Percentiles rank a stretch among this genome's conserved stretches.
Conservation (phyloP, 2,329 filamentous ascomycete species). For the Macroventuria anomochaeta region DNA sequence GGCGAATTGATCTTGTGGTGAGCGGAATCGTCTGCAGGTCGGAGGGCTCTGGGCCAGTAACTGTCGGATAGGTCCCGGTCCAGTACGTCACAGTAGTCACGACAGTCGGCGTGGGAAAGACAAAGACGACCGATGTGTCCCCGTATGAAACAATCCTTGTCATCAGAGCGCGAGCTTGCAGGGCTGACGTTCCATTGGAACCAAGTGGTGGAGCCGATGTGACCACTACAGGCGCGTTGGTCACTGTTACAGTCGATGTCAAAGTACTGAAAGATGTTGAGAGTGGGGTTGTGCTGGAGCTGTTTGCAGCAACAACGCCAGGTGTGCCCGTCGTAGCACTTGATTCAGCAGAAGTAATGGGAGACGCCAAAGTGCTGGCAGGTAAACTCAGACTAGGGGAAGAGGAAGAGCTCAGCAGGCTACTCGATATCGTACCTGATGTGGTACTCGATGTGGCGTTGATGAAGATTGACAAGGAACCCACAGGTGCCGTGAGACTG, state of each 20-base stretch:
- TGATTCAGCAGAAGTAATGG: neutral
- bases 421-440: neutral
- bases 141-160: constrained; percentile 38
- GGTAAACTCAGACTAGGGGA: neutral
- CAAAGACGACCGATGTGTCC: constrained; percentile 31
- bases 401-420: neutral
- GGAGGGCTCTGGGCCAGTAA: constrained; percentile 35
- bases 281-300: neutral
- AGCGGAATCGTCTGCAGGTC: constrained; percentile 26
- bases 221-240: neutral
- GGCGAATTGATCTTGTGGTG: constrained; percentile 33
- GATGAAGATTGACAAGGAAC: neutral
- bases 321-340: neutral
- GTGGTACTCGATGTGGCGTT: neutral
- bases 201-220: neutral
- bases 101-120: constrained; percentile 40
- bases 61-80: constrained; percentile 39
- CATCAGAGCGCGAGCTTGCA: constrained; percentile 19
- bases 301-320: neutral
- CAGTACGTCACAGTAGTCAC: constrained; percentile 43
- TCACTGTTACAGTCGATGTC: neutral
- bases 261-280: neutral
- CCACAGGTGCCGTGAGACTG: neutral
- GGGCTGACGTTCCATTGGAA: neutral
- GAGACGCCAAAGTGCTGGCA: neutral